Conservation (phyloP, 805 yeast genomes). For the Barnettozyma vustinii region DNA sequence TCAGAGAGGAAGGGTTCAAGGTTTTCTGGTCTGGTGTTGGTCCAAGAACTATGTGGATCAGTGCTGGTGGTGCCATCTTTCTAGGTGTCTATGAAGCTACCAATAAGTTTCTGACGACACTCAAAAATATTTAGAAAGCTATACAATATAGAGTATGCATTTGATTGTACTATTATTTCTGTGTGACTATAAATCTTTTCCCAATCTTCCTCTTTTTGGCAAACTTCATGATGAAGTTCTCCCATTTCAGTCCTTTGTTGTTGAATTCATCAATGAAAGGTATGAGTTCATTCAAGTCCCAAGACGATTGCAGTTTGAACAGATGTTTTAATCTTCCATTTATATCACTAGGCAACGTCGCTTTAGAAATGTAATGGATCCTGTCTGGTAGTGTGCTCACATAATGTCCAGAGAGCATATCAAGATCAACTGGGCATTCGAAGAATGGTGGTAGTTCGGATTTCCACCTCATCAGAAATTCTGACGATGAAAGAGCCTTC, state of each 20-base stretch:
- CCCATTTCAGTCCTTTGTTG: constrained; percentile 46
- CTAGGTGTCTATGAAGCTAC: constrained; percentile 83
- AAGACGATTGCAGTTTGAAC: constrained; percentile 47
- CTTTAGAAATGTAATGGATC: constrained; percentile 50
- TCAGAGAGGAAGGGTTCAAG: constrained; percentile 64
- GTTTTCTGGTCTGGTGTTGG: constrained; percentile 85
- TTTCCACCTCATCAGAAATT: constrained; percentile 61
- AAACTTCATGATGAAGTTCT: constrained; percentile 55
- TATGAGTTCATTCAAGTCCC: constrained; percentile 57
- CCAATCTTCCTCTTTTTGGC: constrained; percentile 51
- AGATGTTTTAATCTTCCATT: constrained; percentile 44
- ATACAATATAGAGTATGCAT: not conserved
- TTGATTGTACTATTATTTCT: constrained; percentile 10
- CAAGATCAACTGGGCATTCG: constrained; percentile 52
- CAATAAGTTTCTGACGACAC: constrained; percentile 10
- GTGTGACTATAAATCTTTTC: constrained; percentile 32
- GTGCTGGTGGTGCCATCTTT: constrained; percentile 97
- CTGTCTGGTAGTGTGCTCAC: constrained; percentile 39
- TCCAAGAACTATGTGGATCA: constrained; percentile 95
- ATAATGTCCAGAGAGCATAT: constrained; percentile 50
- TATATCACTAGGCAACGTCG: constrained; percentile 43
- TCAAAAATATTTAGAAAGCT: constrained; percentile 3
- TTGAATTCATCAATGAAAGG: constrained; percentile 63
- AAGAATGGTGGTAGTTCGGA: constrained; percentile 57
- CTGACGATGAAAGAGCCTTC: constrained; percentile 34